Base-by-base conservation (phyloP, 2,329 filamentous ascomycete genomes). In the Setomelanomma holmii region DNA sequence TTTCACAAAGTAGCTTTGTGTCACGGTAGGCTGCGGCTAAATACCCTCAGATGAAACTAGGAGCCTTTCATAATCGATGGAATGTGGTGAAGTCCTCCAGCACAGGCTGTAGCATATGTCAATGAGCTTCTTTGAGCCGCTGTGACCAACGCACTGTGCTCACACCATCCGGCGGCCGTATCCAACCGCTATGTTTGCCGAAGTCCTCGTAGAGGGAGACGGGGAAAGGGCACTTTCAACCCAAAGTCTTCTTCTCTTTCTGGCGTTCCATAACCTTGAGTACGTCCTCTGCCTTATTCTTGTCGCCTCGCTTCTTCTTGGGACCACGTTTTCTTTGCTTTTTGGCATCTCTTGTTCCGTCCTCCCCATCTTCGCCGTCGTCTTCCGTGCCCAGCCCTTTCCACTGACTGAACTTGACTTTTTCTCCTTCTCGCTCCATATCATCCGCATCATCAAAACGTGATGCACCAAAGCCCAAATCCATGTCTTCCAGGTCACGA, bases 391-490 rank as follows among this genome's bases (percentile, higher is more conserved):
- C 84, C 80, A 67, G 50, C 2, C 75, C 78, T 47, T 78, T 80
- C 79, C 90, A 90, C 65, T 85, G 78, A 34, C 85, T 86, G 48
- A 93, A 74, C 76, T 89, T 90, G 57, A 91, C 77, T 61, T 83
- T 86, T 38, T 79, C 70, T 0, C 74, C 75, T 10, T 80, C 70
- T 76, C 78, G 71, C 35, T 92, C 90, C 58, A 89, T 84, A 58
- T 96, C 93, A 53, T 93, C 93, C 43, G 93, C 92, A 67, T 97
- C 95, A 47, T 90, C 92, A 66, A 91, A 88, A 22, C 93, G 84
- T 68, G 89, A 95, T 17, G 87, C 90, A 27, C 95, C 95, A 68
- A 99, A 98, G 54, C 93, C 93, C 81, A 98, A 85, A 68, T 99
- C 95, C 77, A 99, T 84, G 75, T 99, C 93, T 51, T 93, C 87